Evolutionary conservation across 176 grass and related monocot species (phyloP).

Genomic region (Rhynchospora pubera): DNA sequence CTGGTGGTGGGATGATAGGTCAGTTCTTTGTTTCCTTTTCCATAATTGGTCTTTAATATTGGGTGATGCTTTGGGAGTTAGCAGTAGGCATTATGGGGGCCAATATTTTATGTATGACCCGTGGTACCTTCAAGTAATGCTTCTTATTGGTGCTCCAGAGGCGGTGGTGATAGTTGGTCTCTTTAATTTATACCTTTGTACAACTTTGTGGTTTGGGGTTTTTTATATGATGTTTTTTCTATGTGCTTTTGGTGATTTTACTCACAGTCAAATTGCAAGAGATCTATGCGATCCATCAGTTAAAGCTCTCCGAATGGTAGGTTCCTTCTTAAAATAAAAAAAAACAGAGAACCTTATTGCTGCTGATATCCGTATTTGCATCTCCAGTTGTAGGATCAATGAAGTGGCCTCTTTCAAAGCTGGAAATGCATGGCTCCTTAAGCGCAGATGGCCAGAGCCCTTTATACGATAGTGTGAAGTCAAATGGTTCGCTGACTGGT

Average conservation of each 20-base stretch:
- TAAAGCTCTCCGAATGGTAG: not conserved
- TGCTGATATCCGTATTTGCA: not conserved
- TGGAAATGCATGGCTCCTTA: slow-evolving; percentile 64
- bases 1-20: slow-evolving; percentile 96
- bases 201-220: not conserved
- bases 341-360: not conserved
- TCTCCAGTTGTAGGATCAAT: slow-evolving; percentile 81
- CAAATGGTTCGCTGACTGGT: slow-evolving; percentile 57
- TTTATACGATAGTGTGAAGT: slow-evolving; percentile 27
- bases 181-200: too few relatives aligned
- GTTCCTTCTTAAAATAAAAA: not conserved
- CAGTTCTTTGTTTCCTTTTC: slow-evolving; percentile 19
- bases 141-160: not conserved
- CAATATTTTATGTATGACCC: not conserved
- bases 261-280: not conserved
- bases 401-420: slow-evolving; percentile 88
- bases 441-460: slow-evolving; percentile 66
- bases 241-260: not conserved
- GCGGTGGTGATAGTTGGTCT: not conserved
- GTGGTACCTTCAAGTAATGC: not conserved
- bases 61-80: not conserved
- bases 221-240: not conserved
- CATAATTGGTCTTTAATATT: not conserved
- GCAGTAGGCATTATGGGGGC: not conserved
- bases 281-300: not conserved